Base-by-base conservation (phyloP, 1,284 basidiomycete species). In the Bjerkandera adusta region DNA sequence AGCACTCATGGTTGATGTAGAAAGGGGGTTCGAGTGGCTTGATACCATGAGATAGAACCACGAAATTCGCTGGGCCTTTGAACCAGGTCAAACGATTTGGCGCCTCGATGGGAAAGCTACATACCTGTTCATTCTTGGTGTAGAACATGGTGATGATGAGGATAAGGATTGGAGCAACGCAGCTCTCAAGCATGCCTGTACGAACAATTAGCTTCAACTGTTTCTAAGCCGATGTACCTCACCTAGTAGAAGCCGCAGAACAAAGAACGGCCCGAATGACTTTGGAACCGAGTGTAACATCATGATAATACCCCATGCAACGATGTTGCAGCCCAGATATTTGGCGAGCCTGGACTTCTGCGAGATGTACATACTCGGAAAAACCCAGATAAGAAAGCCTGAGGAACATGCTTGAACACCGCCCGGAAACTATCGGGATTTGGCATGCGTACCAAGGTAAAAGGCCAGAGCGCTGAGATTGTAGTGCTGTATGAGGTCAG, bases 31-130 rank as follows among this genome's bases (percentile, higher is more conserved):
- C n/a, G n/a, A n/a, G n/a, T n/a, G n/a, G n/a, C 18, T 5, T 52
- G 65, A 49, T 55, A 78, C 79, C 80, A 82, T 84, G 30, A 83
- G 69, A 63, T 83, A 85, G 61, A 85, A 85, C 74, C 79, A 83
- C 2, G 80, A 76, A 16, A 85, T 79, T 16, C 83, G 69, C n/a
- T 66, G 71, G 0, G 76, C 77, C 73, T 82, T 44, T 34, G 11
- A 39, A 26, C 10, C 8, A n/a, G n/a, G 10, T 38, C 16, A n/a
- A 22, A n/a, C 29, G 34, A 15, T 15, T 38, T 20, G 30, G 20
- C 6, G 13, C 35, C 3, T n/a, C n/a, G n/a, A n/a, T n/a, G n/a
- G n/a, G n/a, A n/a, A n/a, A 4, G 29, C 18, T 10, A 40, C 63
- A 29, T 39, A 71, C 78, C 66, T 85, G 83, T 55, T 85, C 83